Base-by-base conservation (phyloP, 768 basidiomycete genomes). In the Auricularia cornea region DNA sequence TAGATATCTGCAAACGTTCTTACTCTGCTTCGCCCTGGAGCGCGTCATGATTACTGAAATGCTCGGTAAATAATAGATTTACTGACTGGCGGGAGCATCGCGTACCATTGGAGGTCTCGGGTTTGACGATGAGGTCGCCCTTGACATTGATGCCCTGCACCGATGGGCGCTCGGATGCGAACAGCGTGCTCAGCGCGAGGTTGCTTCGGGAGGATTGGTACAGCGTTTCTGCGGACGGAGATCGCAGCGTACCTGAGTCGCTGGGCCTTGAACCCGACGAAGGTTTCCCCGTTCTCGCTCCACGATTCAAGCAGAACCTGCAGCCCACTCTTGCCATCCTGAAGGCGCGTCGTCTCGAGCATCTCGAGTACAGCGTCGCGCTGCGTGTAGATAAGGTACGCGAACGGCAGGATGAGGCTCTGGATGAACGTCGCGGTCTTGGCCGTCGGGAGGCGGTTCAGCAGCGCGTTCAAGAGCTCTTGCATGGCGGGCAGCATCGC, bases 181-280 rank as follows among this genome's bases (percentile, higher is more conserved):
- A 89, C 28, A 98, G 79, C 65, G 89, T 84, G 31, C 83, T 83
- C 59, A 99, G 76, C 1, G 89, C 95, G 62, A 98, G 76, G 41
- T 84, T 88, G 73, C 92, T 79, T 30, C 16, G n/a, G 31, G 2
- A 29, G n/a, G 10, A 33, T 62, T 14, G 32, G 30, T 32, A n/a
- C 32, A n/a, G 14, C 3, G 60, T n/a, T 16, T 63, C 26, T n/a
- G 8, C 3, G 20, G 30, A 20, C 6, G 23, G 4, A 31, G 23
- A 38, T n/a, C 35, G 26, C 10, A 3, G 66, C 72, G 32, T 52
- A 78, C 78, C 75, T 94, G 69, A 96, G 82, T 33, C 92, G 85
- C 3, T 86, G 84, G 11, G 92, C 87, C 95, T 96, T 98, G 74
- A 88, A 93, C 32, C 97, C 95, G 70, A 94, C 92, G 81, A 98